Evolutionary conservation across 805 yeast genomes (phyloP).

Genomic region (Hanseniaspora jakobsenii): DNA sequence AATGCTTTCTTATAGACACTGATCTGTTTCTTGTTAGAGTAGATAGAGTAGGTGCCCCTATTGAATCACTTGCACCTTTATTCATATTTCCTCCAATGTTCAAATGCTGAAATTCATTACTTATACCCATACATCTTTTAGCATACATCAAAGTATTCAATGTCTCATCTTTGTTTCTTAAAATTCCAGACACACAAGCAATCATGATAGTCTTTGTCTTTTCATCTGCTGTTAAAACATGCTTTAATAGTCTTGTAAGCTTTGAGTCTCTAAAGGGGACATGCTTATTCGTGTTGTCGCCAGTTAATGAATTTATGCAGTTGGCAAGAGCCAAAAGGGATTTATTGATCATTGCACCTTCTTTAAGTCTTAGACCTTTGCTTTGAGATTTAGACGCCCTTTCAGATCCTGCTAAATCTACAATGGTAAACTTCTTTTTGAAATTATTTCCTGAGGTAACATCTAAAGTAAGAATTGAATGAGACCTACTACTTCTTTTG

Average conservation of each 20-base stretch:
- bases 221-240: slow-evolving; percentile 69
- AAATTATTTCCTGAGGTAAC: slow-evolving; percentile 30
- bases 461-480: slow-evolving; percentile 79
- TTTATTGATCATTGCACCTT: slow-evolving; percentile 88
- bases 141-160: slow-evolving; percentile 85
- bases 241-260: slow-evolving; percentile 67
- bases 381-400: slow-evolving; percentile 83
- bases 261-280: slow-evolving; percentile 88
- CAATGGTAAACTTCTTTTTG: slow-evolving; percentile 44
- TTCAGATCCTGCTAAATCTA: slow-evolving; percentile 92
- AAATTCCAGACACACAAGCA: slow-evolving; percentile 82
- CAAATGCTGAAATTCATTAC: slow-evolving; percentile 61
- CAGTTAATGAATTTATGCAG: slow-evolving; percentile 85
- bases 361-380: slow-evolving; percentile 66
- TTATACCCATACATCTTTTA: slow-evolving; percentile 79
- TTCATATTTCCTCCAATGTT: slow-evolving; percentile 82
- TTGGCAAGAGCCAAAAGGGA: slow-evolving; percentile 83
- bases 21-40: slow-evolving; percentile 40
- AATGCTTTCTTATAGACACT: slow-evolving; percentile 32
- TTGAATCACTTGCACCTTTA: slow-evolving; percentile 68
- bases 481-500: slow-evolving; percentile 81
- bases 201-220: slow-evolving; percentile 93
- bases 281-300: slow-evolving; percentile 33
- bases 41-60: slow-evolving; percentile 68
- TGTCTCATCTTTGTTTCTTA: slow-evolving; percentile 84